A percentile compares a stretch with the other conserved stretches of the same genome.
Conservation (phyloP, 352 stramenopile species). For the Phytopythium montanum region DNA sequence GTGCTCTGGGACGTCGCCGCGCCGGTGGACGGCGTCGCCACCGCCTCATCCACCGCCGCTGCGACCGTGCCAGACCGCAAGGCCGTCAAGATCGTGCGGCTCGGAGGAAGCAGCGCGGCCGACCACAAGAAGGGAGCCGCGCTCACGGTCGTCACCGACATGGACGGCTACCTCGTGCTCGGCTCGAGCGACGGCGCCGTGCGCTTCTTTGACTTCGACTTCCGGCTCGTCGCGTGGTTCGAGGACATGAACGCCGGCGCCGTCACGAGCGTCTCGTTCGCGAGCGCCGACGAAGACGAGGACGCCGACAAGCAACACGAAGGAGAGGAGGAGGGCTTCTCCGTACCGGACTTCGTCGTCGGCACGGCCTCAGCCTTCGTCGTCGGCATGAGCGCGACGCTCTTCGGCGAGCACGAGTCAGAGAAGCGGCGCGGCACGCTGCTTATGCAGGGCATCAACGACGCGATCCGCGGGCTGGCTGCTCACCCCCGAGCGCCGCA, state of each 20-base stretch:
- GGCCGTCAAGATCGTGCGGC: conserved; percentile 80
- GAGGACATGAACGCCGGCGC: conserved; percentile 91
- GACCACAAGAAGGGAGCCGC: conserved; percentile 49
- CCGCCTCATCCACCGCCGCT: background rate
- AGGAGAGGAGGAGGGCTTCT: conserved; percentile 47
- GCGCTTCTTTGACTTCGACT: conserved; percentile 93
- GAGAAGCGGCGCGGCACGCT: conserved; percentile 86
- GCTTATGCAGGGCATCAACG: conserved; percentile 89
- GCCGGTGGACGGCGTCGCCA: conserved; percentile 10
- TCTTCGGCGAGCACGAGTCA: conserved; percentile 87
- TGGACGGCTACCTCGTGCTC: conserved; percentile 89
- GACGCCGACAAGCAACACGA: conserved; percentile 3
- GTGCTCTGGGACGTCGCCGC: conserved; percentile 84
- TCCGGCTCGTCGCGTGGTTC: conserved; percentile 92
- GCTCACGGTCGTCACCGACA: conserved; percentile 62
- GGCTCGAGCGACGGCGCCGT: conserved; percentile 88
- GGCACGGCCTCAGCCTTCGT: conserved; percentile 85
- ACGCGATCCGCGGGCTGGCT: conserved; percentile 78
- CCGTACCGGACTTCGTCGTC: conserved; percentile 90
- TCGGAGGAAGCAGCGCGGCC: conserved; percentile 34
- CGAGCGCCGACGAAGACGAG: conserved; percentile 18
- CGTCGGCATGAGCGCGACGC: conserved; percentile 65
- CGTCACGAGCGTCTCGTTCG: conserved; percentile 89
- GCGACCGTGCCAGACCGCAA: conserved; percentile 49
- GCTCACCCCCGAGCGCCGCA: conserved; percentile 71